Conservation (phyloP, 2,329 filamentous ascomycete species). For the Aspergillus sclerotialis region DNA sequence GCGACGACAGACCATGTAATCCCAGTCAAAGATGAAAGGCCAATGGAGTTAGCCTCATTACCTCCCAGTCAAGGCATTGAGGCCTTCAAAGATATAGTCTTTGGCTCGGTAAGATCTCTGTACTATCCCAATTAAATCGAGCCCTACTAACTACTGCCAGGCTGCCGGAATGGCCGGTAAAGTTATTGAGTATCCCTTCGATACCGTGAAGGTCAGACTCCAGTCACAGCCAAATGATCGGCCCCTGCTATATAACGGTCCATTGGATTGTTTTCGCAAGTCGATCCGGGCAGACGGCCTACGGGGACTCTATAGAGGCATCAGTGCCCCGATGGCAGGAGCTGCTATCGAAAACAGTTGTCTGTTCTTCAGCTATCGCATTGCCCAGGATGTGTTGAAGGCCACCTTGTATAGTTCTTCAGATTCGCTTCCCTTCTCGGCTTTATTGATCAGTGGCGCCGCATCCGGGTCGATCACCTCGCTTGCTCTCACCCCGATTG, state of each 20-base stretch:
- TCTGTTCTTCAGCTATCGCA: conserved; percentile 83
- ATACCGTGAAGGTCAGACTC: conserved; percentile 94
- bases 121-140: conserved; percentile 1
- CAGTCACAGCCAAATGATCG: conserved; percentile 88
- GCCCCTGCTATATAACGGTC: conserved; percentile 75
- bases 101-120: conserved; percentile 65
- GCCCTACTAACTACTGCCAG: conserved; percentile 35
- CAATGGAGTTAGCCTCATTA: conserved; percentile 34
- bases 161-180: conserved; percentile 82
- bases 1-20: conserved; percentile 31
- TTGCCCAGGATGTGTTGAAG: conserved; percentile 57
- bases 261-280: conserved; percentile 88
- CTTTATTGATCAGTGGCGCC: conserved; percentile 72
- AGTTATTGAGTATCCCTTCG: conserved; percentile 97
- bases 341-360: conserved; percentile 89
- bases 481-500: conserved; percentile 85
- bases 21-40: conserved; percentile 31
- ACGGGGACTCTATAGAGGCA: conserved; percentile 78
- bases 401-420: conserved; percentile 51
- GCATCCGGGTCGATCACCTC: conserved; percentile 85
- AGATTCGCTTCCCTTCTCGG: conserved; percentile 63
- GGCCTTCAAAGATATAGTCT: conserved; percentile 77
- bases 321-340: conserved; percentile 82
- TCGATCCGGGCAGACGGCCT: conserved; percentile 75
- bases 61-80: conserved; percentile 50